Percentiles rank a stretch among this genome's conserved stretches.
Conservation (phyloP, 148 eudicot genomes). For the Camellia sinensis region DNA sequence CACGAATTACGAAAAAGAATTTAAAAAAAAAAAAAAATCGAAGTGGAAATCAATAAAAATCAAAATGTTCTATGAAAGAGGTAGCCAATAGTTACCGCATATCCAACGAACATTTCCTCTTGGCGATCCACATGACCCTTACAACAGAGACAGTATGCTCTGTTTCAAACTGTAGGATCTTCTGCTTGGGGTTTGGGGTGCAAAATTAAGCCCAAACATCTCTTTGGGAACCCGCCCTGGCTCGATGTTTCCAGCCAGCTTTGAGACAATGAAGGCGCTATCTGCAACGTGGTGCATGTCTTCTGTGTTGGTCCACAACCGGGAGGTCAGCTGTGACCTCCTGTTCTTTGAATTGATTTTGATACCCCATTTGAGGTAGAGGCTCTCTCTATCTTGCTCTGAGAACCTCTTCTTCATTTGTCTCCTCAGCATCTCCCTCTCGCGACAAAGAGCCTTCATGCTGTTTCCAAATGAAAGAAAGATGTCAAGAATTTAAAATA, state of each 20-base stretch:
- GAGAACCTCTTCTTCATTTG: slow-evolving; percentile 63
- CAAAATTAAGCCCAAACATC: slow-evolving; percentile 85
- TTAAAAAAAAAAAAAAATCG: too few species aligned
- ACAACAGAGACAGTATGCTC: slow-evolving; percentile 45
- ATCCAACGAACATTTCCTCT: too few species aligned
- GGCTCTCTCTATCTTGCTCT: slow-evolving; percentile 50
- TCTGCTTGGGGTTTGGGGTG: slow-evolving; percentile 50
- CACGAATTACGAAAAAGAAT: too few species aligned
- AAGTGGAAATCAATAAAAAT: too few species aligned
- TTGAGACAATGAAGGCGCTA: slow-evolving; percentile 64
- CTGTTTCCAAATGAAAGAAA: slow-evolving; percentile 27
- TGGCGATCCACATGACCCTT: slow-evolving; percentile 11
- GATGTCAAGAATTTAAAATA: too few species aligned
- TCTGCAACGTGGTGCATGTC: slow-evolving; percentile 50
- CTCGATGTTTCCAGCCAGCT: slow-evolving; percentile 62
- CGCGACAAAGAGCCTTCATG: slow-evolving; percentile 60
- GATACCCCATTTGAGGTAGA: slow-evolving; percentile 70
- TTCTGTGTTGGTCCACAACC: slow-evolving; percentile 54
- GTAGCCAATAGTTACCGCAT: too few species aligned
- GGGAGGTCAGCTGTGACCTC: slow-evolving; percentile 54
- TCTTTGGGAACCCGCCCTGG: slow-evolving; percentile 66
- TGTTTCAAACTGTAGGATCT: slow-evolving; percentile 67
- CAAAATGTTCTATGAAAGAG: too few species aligned
- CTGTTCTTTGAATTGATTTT: slow-evolving; percentile 55
- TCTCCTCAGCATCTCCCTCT: slow-evolving; percentile 68